Evolutionary conservation across 192 early-diverging fungal genomes (phyloP).

Genomic region (Podila clonocystis): DNA sequence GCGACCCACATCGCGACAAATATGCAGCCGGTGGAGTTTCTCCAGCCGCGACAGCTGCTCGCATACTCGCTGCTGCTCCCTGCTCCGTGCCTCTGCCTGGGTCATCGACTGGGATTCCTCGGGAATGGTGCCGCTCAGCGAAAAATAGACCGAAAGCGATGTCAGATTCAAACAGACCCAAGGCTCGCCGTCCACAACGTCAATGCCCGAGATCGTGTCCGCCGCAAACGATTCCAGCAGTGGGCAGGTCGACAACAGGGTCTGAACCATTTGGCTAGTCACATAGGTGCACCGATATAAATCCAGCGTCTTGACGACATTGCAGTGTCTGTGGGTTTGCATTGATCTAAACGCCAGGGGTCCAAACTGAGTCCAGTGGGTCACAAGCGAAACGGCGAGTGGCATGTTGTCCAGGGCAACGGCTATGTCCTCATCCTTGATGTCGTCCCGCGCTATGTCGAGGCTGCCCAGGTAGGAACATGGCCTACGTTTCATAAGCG

Average conservation of each 20-base stretch:
- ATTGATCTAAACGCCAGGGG: background rate
- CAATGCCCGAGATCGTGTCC: background rate
- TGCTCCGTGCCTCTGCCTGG: background rate
- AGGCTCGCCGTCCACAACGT: slow-evolving; percentile 3
- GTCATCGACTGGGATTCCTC: background rate
- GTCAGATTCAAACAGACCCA: slow-evolving; percentile 11
- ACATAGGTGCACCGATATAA: background rate
- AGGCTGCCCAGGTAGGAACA: background rate
- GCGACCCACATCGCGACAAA: background rate
- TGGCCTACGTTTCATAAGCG: background rate
- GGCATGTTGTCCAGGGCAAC: background rate
- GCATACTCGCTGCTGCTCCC: slow-evolving; percentile 6
- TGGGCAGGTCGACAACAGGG: slow-evolving; percentile 3
- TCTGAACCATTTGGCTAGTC: slow-evolving; percentile 1
- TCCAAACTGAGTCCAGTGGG: background rate
- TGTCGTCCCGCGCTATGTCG: background rate
- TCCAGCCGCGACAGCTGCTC: slow-evolving; percentile 2
- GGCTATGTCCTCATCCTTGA: background rate
- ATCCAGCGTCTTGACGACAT: background rate
- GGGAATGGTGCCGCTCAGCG: background rate
- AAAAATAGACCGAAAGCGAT: background rate
- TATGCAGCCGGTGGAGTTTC: background rate
- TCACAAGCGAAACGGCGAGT: background rate
- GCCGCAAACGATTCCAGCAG: slow-evolving; percentile 4
- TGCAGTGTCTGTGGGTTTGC: background rate